Evolutionary conservation across 2,329 filamentous ascomycete species (phyloP), one percentile per base, ranked within the genome.

Genomic region (Fusarium guadeloupense): DNA sequence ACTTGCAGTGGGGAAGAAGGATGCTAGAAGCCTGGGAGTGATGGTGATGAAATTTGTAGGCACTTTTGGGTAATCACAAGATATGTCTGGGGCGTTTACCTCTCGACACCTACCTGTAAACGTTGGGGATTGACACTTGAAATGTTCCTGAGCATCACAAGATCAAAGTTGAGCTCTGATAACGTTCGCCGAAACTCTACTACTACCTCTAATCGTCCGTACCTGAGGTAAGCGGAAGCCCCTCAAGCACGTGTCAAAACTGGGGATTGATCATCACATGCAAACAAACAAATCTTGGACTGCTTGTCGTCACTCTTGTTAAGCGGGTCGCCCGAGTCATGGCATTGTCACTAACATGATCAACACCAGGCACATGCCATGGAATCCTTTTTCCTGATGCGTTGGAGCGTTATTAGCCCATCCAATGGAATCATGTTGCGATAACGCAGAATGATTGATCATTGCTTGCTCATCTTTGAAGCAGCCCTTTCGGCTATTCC

Each of bases 231-330:
- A 44, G 51, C 61, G 62, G n/a, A 50, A 65, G 51, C 52, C 40
- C 50, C 30, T 41, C 57, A 56, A 69, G 68, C 68, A 70, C 68
- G 67, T 70, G 68, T 70, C 68, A 70, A 55, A 69, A 47, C 63
- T 52, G 62, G 64, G 49, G 54, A 58, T 66, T 57, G 64, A 53
- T 58, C 28, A 57, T 69, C 67, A 69, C 67, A 69, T 69, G 67
- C 63, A 57, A 69, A 64, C 48, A 43, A 46, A 46, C 19, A 40
- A 23, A 50, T 38, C 35, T 45, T 43, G 40, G 13, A 31, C 28
- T 14, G 33, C 19, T 31, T 45, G 4, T 35, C 26, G 61, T 65
- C 44, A 54, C 42, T 5, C 20, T 26, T 66, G 62, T 49, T 65
- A 65, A 48, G 39, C 61, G 48, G 44, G 40, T 23, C 57, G 21